Conservation (phyloP, 441 rosid genomes). For the Aquilaria agallochum region DNA sequence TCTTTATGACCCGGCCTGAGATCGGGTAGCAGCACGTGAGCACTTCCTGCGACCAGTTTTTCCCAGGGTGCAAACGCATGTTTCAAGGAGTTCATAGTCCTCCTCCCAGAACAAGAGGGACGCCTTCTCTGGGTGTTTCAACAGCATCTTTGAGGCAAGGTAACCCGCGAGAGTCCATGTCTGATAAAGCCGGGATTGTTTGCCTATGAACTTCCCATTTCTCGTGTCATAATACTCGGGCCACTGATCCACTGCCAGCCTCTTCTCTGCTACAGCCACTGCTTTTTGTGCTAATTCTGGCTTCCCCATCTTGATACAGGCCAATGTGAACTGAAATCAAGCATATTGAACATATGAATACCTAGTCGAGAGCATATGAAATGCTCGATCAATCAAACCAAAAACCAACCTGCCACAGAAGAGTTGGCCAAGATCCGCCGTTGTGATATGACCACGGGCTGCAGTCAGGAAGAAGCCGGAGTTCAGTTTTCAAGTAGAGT, state of each 20-base stretch:
- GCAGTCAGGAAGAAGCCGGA: conserved; percentile 15
- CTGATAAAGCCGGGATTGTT: conserved; percentile 55
- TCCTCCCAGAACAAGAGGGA: conserved; percentile 59
- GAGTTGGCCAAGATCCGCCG: conserved; percentile 97
- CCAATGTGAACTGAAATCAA: conserved; percentile 52
- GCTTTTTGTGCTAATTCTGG: conserved; percentile 52
- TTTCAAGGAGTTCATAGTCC: conserved; percentile 69
- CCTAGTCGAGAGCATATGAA: background rate
- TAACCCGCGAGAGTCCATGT: conserved; percentile 68
- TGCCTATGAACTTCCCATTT: conserved; percentile 59
- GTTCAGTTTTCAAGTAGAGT: conserved; percentile 9
- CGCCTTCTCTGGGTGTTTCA: conserved; percentile 61
- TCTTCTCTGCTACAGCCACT: conserved; percentile 45
- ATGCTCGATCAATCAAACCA: background rate
- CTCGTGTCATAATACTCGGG: conserved; percentile 68
- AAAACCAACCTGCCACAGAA: conserved; percentile 62
- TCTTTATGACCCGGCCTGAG: conserved; percentile 14
- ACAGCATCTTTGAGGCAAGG: conserved; percentile 53
- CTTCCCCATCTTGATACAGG: conserved; percentile 64
- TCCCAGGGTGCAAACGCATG: conserved; percentile 62
- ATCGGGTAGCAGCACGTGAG: conserved; percentile 46
- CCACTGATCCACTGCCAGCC: conserved; percentile 47
- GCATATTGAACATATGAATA: background rate
- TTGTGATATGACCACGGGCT: conserved; percentile 99
- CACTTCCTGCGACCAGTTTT: conserved; percentile 62